Evolutionary conservation across 345 rosid species (phyloP).

Genomic region (Schrenkiella parvula): DNA sequence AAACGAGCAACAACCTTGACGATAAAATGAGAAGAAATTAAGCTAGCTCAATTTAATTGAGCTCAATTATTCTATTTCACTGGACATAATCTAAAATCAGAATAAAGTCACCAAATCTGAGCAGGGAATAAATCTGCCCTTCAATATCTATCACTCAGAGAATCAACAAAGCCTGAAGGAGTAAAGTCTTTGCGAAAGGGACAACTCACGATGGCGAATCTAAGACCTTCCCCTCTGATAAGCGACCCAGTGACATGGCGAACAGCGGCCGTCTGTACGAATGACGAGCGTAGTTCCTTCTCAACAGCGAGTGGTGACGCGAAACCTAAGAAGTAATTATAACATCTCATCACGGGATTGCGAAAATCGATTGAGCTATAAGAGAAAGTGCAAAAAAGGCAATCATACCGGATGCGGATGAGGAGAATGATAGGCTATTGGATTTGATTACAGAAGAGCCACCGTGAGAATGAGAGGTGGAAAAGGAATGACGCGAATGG

Average conservation of each 20-base stretch:
- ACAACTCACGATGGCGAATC: conserved; percentile 75
- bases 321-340: conserved; percentile 28
- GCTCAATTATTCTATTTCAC: background rate
- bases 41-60: background rate
- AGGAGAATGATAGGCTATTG: conserved; percentile 37
- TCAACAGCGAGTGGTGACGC: conserved; percentile 24
- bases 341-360: background rate
- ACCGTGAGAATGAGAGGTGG: background rate
- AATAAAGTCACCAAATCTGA: background rate
- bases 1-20: conserved; percentile 90
- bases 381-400: background rate
- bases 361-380: background rate
- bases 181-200: background rate
- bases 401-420: conserved; percentile 35
- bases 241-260: conserved; percentile 67
- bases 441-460: conserved; percentile 12
- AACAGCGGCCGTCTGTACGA: conserved; percentile 49
- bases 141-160: background rate
- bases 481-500: background rate
- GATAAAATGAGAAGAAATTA: background rate
- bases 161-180: background rate
- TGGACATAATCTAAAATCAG: background rate
- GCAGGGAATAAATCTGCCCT: background rate
- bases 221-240: conserved; percentile 61
- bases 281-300: conserved; percentile 37